Evolutionary conservation across 129 eudicot species (phyloP), one percentile per base, ranked within the genome.

Genomic region (Rutidosis leptorrhynchoides): DNA sequence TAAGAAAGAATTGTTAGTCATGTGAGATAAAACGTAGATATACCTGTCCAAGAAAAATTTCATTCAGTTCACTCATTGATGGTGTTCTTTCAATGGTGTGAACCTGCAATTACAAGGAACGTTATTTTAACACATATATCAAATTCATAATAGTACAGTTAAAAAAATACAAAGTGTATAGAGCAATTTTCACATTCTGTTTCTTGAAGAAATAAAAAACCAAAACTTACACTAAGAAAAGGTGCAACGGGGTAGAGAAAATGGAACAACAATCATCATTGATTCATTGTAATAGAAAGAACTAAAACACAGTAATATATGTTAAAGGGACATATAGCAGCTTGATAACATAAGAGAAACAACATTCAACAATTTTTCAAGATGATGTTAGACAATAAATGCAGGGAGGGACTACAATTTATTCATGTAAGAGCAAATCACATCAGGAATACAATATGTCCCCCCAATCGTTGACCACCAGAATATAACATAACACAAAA

Each of bases 1-100:
- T 25, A 57, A 24, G 63, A 20, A 67, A 71, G 37, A 48, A 33
- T 56, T 42, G 37, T 17, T 26, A 67, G 20, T 65, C 20, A 52
- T 30, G 28, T 16, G 71, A 72, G 67, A 58, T 57, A 42, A 67
- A 72, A 53, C 35, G 15, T 61, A 66, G 17, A 69, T 35, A 58
- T 82, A 94, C 99, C 97, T 94, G 99, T 54, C 99, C 99, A 27
- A 94, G 83, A 58, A 94, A 90, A 65, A 94, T 89, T 80, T 94
- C 99, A 42, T 86, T 94, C 79, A 94, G 70, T 79, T 86, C 99
- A 72, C 99, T 94, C 99, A 94, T 94, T 45, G 99, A 94, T 27
- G 97, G 95, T 68, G 94, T 94, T 83, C 82, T 94, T 83, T 94
- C 99, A 73, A 89, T 62, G 48, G 88, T 84, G 74, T 89, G 88